Conservation (phyloP, 2,329 filamentous ascomycete genomes). For the Colletotrichum horii region DNA sequence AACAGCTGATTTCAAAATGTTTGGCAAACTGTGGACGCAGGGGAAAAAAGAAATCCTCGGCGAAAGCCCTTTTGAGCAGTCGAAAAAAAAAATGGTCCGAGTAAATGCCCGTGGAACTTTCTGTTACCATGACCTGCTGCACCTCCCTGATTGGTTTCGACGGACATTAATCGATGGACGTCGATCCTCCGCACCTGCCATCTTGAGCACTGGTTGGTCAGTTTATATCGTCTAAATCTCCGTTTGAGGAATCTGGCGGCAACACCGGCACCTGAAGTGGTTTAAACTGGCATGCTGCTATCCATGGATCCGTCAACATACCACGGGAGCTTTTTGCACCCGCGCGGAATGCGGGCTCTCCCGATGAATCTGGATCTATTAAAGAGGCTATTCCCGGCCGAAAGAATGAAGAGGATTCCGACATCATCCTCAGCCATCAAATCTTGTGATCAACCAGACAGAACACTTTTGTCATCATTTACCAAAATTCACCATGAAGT, state of each 20-base stretch:
- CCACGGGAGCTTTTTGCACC: not conserved
- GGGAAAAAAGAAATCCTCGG: not conserved
- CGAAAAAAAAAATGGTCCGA: not conserved
- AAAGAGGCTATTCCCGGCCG: not conserved
- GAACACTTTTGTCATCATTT: not conserved
- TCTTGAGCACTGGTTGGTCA: not conserved
- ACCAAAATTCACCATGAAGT: not conserved
- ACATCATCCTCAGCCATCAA: not conserved
- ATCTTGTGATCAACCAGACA: not conserved
- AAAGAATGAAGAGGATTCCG: not conserved
- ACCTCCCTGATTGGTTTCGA: not conserved
- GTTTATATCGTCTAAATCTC: not conserved
- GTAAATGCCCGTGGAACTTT: not conserved
- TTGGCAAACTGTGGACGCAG: not conserved
- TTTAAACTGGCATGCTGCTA: not conserved
- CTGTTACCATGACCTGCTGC: not conserved
- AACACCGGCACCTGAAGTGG: not conserved
- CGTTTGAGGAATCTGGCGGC: not conserved
- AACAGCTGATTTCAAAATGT: not conserved
- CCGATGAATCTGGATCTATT: not conserved
- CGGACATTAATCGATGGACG: not conserved
- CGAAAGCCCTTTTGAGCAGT: not conserved
- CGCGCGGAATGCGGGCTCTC: not conserved
- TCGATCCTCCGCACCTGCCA: conserved; percentile 6
- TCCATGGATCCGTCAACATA: not conserved